Percentiles rank a stretch among this genome's conserved stretches.
phyloP scores from a whole-genome alignment of 2,329 filamentous ascomycete genomes.

The Ophiosphaerella korrae region DNA sequence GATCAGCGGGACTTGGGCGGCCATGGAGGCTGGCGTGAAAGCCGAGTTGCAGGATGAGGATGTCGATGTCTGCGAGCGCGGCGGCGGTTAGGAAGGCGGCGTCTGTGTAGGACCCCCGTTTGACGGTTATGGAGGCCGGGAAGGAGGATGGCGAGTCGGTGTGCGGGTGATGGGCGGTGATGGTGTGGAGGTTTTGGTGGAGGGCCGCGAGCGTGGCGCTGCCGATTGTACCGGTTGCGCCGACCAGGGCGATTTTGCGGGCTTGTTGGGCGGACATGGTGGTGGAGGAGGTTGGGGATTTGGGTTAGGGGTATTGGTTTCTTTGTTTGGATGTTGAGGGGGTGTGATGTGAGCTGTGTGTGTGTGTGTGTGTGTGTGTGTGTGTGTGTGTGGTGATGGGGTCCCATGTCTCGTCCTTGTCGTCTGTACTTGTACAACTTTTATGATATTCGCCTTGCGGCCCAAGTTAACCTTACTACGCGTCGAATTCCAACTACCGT shows the following conservation, averaged over 20 bases:
- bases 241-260: constrained; percentile 10
- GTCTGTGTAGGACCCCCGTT: constrained; percentile 56
- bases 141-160: constrained; percentile 49
- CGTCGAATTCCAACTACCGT: no score
- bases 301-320: no score
- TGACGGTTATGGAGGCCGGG: constrained; percentile 46
- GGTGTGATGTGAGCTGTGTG: no score
- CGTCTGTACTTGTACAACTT: no score
- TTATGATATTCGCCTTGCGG: no score
- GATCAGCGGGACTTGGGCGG: constrained; percentile 4
- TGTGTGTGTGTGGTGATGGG: no score
- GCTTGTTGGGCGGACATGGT: constrained; percentile 3
- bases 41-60: constrained; percentile 36
- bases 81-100: constrained; percentile 38
- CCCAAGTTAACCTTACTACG: no score
- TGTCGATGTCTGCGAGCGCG: constrained; percentile 37
- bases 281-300: no score
- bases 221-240: constrained; percentile 44
- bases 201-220: constrained; percentile 43
- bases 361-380: no score
- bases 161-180: constrained; percentile 56
- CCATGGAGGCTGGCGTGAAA: neutral
- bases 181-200: constrained; percentile 51
- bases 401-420: no score
- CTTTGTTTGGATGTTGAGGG: no score